Evolutionary conservation across 345 rosid genomes (phyloP), one percentile per base, ranked within the genome.

Genomic region (Salix purpurea): DNA sequence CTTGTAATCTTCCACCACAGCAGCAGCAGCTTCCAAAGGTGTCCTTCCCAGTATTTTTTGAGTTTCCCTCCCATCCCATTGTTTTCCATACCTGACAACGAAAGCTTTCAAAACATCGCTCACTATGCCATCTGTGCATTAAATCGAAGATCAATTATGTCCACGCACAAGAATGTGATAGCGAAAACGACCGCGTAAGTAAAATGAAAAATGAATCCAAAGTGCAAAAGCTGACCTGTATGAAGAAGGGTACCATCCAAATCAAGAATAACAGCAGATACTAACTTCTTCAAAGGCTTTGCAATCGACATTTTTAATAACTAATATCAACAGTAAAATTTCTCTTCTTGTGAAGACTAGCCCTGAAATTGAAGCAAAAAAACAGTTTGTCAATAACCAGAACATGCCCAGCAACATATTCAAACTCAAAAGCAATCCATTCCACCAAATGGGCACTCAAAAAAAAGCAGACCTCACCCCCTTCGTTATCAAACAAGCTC

Each of bases 21-120:
- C 89, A 70, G 87, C 86, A 44, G 99, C 93, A 77, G 94, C 94
- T 79, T 93, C 99, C 48, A 80, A 64, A 23, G 94, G 94, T 48
- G 96, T 91, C 76, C 85, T 88, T 19, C 99, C 98, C 39, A 86
- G 85, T 44, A 88, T 81, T 65, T 82, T 87, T 42, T 65, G 85
- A 28, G 82, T 81, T 85, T 95, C 97, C 85, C 97, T 93, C 42
- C 97, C 97, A 79, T 95, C 99, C 99, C 99, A 95, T 62, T 90
- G 83, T 64, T 93, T 95, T 69, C 97, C 97, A 81, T 88, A 91
- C 81, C 87, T 95, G 58, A 79, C 81, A 83, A 95, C 70, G 78
- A 76, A 82, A 21, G 79, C 85, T 82, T 86, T 93, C 81, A 93
- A 84, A 64, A 95, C 82, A 48, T 91, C 92, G n/a, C 40, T 13